Evolutionary conservation across 768 basidiomycete genomes (phyloP), one percentile per base, ranked within the genome.

Genomic region (Fomitopsis serialis): DNA sequence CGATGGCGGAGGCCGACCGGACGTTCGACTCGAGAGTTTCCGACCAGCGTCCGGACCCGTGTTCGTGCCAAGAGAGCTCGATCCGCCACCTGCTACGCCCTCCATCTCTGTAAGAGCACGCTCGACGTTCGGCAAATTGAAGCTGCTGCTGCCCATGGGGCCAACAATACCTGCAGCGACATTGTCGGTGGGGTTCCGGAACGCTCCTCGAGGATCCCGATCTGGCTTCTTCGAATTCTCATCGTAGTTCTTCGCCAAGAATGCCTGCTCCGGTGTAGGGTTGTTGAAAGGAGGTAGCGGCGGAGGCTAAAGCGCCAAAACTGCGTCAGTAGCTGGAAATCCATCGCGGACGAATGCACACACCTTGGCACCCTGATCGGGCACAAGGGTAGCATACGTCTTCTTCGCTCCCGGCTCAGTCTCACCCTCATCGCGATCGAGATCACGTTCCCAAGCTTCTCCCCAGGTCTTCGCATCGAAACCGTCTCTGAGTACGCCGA

Each of bases 201-300:
- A 97, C 2, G 87, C 82, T 15, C 84, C 84, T 32, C 92, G 85
- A 21, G 93, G 92, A 71, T 98, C 94, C 51, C 89, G 81, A 60
- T 93, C 90, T 0, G 89, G 79, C 61, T 94, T 95, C 70, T 91
- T 92, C 37, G 89, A 79, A 57, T 96, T 89, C 63, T 92, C 84
- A 68, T 96, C 94, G 69, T 93, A 92, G 63, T 98, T 89, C 63
- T 87, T 86, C 2, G 86, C 78, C 11, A 98, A 84, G 78, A 98
- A 98, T 0, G 82, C 76, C 70, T 98, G 94, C 65, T 98, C 96
- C 23, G 89, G 84, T 29, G 82, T 87, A 0, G 90, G 89, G 19
- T 80, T 84, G 66, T 89, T 90, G 74, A 92, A 83, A 0, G 82
- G 82, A 22, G 84, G 90, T 27, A 89, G 70, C 17, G 84, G 80